Evolutionary conservation across 192 early-diverging fungal species (phyloP), one percentile per base, ranked within the genome.

Genomic region (Podila epigama): DNA sequence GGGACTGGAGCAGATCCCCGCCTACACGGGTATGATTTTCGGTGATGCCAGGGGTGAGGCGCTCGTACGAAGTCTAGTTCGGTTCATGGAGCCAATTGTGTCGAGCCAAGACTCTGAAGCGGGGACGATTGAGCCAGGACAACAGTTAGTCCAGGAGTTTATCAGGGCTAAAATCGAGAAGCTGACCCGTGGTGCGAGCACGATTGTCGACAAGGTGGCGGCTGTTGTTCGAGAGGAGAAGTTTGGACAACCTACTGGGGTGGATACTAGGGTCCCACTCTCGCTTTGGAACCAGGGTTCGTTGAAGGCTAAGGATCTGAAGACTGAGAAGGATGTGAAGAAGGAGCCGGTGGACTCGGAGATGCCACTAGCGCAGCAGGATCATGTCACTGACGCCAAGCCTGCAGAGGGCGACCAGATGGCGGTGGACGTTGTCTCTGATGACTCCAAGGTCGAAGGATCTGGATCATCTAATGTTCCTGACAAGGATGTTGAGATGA

Each of bases 1-100:
- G 4, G 66, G 73, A 28, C 42, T 77, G 8, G 54, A 72, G 44
- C 67, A 68, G 25, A 68, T 77, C 22, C 65, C 82, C 58, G 75
- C 69, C n/a, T 85, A 70, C 50, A 82, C 80, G 29, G 85, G 64
- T 69, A 80, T 79, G 62, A 79, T 83, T 20, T 92, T 82, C 71
- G 89, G 88, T n/a, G 87, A 89, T 39, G 81, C 82, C 25, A 71
- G 67, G 5, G 88, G 86, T 0, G 85, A 90, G 68, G 85, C 89
- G 1, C 89, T 90, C 60, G 70, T 87, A 36, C 61, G 70, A 15
- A 90, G 89, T 60, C 54, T 90, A 13, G 79, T 73, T 51, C 66
- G 79, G 32, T 92, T 92, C 68, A 61, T 80, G 12, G 70, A 67
- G 13, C 75, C 70, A 2, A 58, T 83, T 16, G 56, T 73, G 27